phyloP scores from a whole-genome alignment of 257 asterid genomes.

The Solanum tarapatanum region DNA sequence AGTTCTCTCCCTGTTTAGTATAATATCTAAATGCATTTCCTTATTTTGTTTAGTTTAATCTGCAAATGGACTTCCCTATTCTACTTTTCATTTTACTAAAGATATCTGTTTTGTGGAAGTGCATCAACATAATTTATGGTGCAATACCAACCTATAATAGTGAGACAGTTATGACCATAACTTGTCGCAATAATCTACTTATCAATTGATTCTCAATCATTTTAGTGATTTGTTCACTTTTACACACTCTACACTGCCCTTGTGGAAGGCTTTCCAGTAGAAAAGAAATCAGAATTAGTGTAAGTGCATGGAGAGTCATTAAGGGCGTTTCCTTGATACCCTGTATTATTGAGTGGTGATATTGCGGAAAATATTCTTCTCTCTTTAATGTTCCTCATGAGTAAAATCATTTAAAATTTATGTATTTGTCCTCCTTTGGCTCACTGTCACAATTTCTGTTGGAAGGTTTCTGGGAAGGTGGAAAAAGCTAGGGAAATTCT shows the following conservation, averaged over 20 bases:
- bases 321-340: neutral
- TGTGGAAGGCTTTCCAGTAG: neutral
- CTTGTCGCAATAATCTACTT: neutral
- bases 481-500: constrained; percentile 42
- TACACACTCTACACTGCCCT: neutral
- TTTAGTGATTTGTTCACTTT: neutral
- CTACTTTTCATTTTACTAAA: neutral
- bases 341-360: neutral
- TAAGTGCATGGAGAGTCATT: neutral
- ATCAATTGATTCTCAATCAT: neutral
- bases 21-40: neutral
- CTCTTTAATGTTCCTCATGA: neutral
- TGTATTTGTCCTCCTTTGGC: neutral
- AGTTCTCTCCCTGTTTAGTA: neutral
- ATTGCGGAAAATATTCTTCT: neutral
- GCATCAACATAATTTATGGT: neutral
- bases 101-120: neutral
- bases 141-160: neutral
- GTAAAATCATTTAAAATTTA: neutral
- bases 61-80: neutral
- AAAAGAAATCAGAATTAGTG: neutral
- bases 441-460: neutral
- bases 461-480: constrained; percentile 52
- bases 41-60: neutral
- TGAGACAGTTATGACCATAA: neutral